Evolutionary conservation across 139 green algal species (phyloP).

Genomic region (Chlorella vulgaris): DNA sequence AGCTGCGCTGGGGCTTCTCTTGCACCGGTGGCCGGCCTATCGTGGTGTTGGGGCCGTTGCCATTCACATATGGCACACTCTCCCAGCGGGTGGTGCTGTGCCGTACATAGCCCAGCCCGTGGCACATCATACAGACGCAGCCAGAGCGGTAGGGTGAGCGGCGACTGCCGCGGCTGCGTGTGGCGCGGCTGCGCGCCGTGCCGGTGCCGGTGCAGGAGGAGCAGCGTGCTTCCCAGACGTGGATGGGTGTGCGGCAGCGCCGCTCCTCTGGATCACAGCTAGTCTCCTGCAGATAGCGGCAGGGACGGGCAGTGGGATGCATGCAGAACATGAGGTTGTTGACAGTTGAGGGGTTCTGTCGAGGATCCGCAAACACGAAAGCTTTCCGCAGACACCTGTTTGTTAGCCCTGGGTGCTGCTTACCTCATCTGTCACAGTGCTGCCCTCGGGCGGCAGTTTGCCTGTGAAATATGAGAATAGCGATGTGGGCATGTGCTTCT

Average conservation of each 20-base stretch:
- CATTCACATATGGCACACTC: conserved; percentile 20
- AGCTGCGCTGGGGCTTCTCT: background rate
- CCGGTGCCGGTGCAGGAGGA: background rate
- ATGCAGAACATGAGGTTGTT: background rate
- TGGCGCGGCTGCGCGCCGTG: background rate
- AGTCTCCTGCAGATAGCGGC: background rate
- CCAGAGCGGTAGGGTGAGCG: background rate
- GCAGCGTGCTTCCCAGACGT: conserved; percentile 26
- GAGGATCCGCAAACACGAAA: no score
- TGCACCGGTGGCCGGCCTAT: conserved; percentile 13
- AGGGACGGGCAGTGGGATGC: no score
- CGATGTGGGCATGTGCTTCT: background rate
- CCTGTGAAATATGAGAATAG: background rate
- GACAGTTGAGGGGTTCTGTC: background rate
- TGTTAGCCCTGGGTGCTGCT: no score
- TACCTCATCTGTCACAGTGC: conserved; percentile 17
- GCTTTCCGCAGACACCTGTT: no score
- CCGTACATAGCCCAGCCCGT: conserved; percentile 28
- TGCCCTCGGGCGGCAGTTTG: conserved; percentile 12
- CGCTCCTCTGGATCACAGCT: background rate
- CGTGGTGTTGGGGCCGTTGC: conserved; percentile 12
- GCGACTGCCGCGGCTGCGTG: no score
- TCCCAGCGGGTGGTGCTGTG: conserved; percentile 5
- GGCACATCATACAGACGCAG: conserved; percentile 11
- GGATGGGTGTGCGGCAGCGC: conserved; percentile 21